Evolutionary conservation across 148 eudicot species (phyloP), one percentile per base, ranked within the genome.

Genomic region (Rhododendron williamsianum): DNA sequence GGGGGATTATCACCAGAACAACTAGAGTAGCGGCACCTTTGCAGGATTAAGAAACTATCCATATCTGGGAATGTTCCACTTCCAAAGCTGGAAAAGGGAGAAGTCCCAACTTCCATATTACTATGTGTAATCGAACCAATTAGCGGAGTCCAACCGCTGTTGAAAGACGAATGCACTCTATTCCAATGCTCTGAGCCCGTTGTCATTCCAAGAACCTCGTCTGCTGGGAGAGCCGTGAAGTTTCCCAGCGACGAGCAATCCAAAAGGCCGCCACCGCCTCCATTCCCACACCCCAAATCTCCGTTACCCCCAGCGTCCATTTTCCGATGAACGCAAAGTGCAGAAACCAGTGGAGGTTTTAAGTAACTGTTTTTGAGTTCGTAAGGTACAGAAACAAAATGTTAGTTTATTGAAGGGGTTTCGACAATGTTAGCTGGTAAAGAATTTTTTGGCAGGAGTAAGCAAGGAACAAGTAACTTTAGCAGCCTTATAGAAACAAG

Each of bases 401-500:
- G 18, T 2, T 35, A 73, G 82, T 36, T 74, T 74, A 83, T 76
- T 69, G 27, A n/a, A 27, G 30, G 48, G 73, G 84, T 54, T 43
- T 84, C 73, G 81, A 84, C 74, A 80, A 54, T 71, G 63, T 23
- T 74, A 73, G 86, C 80, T 69, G 65, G 69, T 76, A 56, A 65
- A 80, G 77, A 81, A 84, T 82, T 52, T 43, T 82, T 27, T 84
- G 49, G 58, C 23, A 43, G 73, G 81, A 76, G 56, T 81, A 85
- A 87, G 76, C 84, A 81, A 85, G 87, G 87, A 84, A 85, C 89
- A 87, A 81, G 76, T 58, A 48, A 72, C 81, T 74, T 84, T 85
- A 67, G 89, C 89, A 87, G 87, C 89, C 82, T 87, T 85, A 87
- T 85, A 58, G 87, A 85, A 80, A 72, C 84, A 65, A 84, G 84